phyloP scores from a whole-genome alignment of 768 basidiomycete species.

The Psilocybe subaeruginosa region DNA sequence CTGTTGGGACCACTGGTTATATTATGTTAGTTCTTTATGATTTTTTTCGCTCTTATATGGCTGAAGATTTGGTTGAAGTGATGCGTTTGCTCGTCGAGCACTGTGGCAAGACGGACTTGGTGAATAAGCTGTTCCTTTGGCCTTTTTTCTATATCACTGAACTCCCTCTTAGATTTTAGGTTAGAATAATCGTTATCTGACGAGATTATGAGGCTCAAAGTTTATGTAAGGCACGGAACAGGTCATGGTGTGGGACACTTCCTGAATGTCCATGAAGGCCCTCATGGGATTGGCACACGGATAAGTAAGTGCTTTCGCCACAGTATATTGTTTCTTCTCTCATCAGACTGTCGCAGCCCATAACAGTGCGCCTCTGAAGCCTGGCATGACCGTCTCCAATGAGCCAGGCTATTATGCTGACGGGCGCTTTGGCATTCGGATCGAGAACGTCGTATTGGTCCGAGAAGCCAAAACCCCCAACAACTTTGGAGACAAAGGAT shows the following conservation, averaged over 20 bases:
- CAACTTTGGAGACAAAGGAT: slow-evolving; percentile 86
- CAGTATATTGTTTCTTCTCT: not conserved
- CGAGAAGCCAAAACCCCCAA: slow-evolving; percentile 67
- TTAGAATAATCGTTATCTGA: not conserved
- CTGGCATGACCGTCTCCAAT: slow-evolving; percentile 91
- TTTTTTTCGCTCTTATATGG: not conserved
- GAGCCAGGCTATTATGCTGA: slow-evolving; percentile 95
- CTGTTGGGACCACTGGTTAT: slow-evolving; percentile 75
- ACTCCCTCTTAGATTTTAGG: slow-evolving; percentile 15
- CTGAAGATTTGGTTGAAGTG: slow-evolving; percentile 44
- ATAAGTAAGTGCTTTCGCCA: slow-evolving; percentile 35
- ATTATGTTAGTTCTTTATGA: slow-evolving; percentile 26
- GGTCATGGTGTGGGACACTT: slow-evolving; percentile 96
- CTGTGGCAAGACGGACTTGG: slow-evolving; percentile 90
- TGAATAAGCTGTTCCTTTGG: slow-evolving; percentile 31
- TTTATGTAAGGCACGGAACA: slow-evolving; percentile 86
- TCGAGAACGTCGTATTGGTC: slow-evolving; percentile 88
- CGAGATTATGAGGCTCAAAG: slow-evolving; percentile 36
- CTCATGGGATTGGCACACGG: slow-evolving; percentile 65
- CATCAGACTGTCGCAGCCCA: slow-evolving; percentile 41
- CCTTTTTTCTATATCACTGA: not conserved
- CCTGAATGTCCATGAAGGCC: slow-evolving; percentile 91
- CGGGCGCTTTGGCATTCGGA: slow-evolving; percentile 89
- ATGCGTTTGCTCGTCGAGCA: slow-evolving; percentile 76
- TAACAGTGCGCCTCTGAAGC: slow-evolving; percentile 72